phyloP scores from a whole-genome alignment of 2,329 filamentous ascomycete species.

The Phaeosphaeriaceae sp. region DNA sequence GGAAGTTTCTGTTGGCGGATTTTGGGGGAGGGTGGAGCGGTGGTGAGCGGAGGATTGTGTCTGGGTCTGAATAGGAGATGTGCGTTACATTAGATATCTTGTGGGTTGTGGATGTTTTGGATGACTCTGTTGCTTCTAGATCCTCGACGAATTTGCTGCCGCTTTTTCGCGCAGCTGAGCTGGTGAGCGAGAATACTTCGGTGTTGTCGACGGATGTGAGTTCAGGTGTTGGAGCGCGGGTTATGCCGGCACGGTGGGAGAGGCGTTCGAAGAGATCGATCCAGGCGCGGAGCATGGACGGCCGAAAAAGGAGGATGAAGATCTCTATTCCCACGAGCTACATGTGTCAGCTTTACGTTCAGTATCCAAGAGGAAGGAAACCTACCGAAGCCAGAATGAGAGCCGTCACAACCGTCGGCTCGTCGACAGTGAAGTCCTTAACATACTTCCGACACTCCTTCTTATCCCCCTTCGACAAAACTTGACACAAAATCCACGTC shows the following conservation, averaged over 20 bases:
- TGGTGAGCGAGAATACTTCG: background rate
- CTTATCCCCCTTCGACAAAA: conserved; percentile 27
- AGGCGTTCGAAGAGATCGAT: conserved; percentile 54
- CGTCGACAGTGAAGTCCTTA: conserved; percentile 24
- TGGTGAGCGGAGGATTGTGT: background rate
- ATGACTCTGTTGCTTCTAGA: background rate
- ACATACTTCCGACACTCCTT: conserved; percentile 34
- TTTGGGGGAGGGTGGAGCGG: background rate
- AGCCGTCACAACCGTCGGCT: conserved; percentile 23
- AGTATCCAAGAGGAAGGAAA: background rate
- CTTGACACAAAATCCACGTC: conserved; percentile 17
- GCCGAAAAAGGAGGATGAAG: conserved; percentile 41
- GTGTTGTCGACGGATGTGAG: background rate
- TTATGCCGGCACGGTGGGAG: conserved; percentile 46
- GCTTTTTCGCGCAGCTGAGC: background rate
- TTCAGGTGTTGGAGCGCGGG: background rate
- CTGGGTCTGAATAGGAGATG: background rate
- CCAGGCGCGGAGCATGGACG: conserved; percentile 37
- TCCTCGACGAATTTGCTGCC: background rate
- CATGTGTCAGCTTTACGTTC: background rate
- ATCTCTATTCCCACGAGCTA: conserved; percentile 48
- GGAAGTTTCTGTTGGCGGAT: background rate
- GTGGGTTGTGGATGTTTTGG: background rate
- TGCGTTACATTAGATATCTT: background rate
- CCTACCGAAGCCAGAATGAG: conserved; percentile 38